Conservation (phyloP, 2,329 filamentous ascomycete genomes). For the Calcarisporium arbuscula region DNA sequence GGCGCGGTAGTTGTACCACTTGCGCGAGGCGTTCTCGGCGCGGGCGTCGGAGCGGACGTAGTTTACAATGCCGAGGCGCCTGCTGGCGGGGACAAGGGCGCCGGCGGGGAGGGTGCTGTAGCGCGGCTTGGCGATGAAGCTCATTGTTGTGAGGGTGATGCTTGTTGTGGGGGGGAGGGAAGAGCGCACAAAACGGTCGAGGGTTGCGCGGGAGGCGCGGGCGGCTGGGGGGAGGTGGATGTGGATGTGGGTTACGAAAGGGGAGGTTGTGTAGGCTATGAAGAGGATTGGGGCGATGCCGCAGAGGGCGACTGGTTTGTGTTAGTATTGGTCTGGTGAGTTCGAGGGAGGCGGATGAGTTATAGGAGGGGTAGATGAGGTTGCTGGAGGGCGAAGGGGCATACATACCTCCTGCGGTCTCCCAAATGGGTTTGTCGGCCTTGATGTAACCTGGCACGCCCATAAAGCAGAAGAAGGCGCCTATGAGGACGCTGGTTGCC, state of each 20-base stretch:
- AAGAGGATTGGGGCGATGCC: slow-evolving; percentile 60
- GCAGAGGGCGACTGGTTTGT: slow-evolving; percentile 45
- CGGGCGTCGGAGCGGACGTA: slow-evolving; percentile 27
- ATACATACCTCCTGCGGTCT: slow-evolving; percentile 32
- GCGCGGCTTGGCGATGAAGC: slow-evolving; percentile 47
- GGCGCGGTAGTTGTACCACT: slow-evolving; percentile 35
- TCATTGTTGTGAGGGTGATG: slow-evolving; percentile 50
- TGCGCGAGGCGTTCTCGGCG: slow-evolving; percentile 25
- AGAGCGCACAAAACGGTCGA: slow-evolving; percentile 43
- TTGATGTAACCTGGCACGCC: slow-evolving; percentile 54
- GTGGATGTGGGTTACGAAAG: slow-evolving; percentile 68
- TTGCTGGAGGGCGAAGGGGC: not conserved
- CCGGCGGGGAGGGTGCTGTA: slow-evolving; percentile 36
- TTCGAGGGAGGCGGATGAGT: not conserved
- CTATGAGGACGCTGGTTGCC: slow-evolving; percentile 63
- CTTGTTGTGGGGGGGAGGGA: slow-evolving; percentile 37
- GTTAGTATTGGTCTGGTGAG: not conserved
- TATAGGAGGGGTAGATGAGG: not conserved
- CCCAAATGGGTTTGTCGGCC: slow-evolving; percentile 28
- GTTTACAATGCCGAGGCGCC: slow-evolving; percentile 34
- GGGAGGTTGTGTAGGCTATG: slow-evolving; percentile 57
- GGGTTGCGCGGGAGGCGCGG: slow-evolving; percentile 49
- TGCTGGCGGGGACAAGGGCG: slow-evolving; percentile 23
- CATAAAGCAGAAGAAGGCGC: slow-evolving; percentile 58
- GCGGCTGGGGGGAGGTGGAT: slow-evolving; percentile 61